Evolutionary conservation across 306 rosid species (phyloP), one percentile per base, ranked within the genome.

Genomic region (Trichosanthes truncata): DNA sequence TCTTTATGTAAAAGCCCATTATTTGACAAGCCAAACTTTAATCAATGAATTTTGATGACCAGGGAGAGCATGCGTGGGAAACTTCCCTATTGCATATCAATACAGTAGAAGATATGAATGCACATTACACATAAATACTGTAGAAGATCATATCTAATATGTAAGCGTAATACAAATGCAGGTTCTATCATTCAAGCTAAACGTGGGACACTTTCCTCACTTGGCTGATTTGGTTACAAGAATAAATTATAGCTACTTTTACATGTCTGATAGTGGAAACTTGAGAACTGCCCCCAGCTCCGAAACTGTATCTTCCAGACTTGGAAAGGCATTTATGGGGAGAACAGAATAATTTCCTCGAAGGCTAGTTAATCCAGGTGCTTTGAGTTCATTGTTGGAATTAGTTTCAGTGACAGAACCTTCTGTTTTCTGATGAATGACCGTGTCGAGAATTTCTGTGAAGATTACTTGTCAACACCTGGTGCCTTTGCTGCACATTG

Each of bases 121-220:
- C 21, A 9, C 31, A 2, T 5, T 62, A 6, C 69, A 15, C 43
- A 62, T 3, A 35, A 62, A 33, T 62, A 5, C 21, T 25, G 25
- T 49, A 8, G 14, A 46, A 20, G 40, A 35, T 14, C 53, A 45
- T 17, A 17, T 53, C 23, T 74, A 53, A 74, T 49, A 26, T 71
- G 53, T 56, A 41, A 60, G 66, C 62, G 33, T 65, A 26, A 55
- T 45, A 31, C 40, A 35, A 51, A 65, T 87, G 87, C 93, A 94
- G 98, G 95, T 95, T 80, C 89, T 95, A 71, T 95, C 97, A 18
- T 90, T 91, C 97, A 95, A 91, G 87, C 90, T 95, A 56, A 95
- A 95, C 72, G 95, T 95, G 51, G 98, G 98, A 35, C 92, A 92
- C 89, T 95, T 95, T 51, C 98, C 98, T 71, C 97, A 95, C 87